Conservation (phyloP, 805 yeast species). For the Myxozyma neotropica region DNA sequence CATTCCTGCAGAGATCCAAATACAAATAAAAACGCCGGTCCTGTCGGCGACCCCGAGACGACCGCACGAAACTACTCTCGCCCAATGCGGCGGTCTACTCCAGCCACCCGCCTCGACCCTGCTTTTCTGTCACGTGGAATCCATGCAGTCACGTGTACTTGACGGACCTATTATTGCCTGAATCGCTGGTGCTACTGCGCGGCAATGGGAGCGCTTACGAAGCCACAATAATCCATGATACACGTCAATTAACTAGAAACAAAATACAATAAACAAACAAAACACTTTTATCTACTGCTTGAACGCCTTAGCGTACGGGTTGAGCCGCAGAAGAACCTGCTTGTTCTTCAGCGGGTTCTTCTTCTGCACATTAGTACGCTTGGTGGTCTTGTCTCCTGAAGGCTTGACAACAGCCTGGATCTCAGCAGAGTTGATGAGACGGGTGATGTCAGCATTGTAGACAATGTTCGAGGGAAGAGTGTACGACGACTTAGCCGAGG, state of each 20-base stretch:
- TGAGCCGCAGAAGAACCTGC: conserved; percentile 95
- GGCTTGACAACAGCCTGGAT: conserved; percentile 96
- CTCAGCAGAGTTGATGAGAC: conserved; percentile 98
- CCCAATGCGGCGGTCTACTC: conserved; percentile 1
- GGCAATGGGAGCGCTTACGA: no score
- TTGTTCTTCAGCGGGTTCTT: conserved; percentile 99
- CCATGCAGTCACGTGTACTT: neutral
- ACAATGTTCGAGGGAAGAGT: conserved; percentile 91
- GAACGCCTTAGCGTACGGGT: conserved; percentile 99
- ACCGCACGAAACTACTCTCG: no score
- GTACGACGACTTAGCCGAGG: conserved; percentile 85
- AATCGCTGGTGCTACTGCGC: neutral
- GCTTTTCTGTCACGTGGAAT: neutral
- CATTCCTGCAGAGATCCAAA: no score
- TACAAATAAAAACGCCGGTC: no score
- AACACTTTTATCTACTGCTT: conserved; percentile 28
- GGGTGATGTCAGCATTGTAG: conserved; percentile 92
- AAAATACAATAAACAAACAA: neutral
- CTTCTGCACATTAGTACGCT: conserved; percentile 95
- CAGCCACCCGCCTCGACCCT: neutral
- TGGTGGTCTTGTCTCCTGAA: conserved; percentile 90
- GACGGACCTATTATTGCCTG: neutral
- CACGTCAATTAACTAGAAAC: neutral
- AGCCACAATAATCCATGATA: neutral
- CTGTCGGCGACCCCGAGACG: no score